Evolutionary conservation across 208 protist genomes (phyloP), one percentile per base, ranked within the genome.

Genomic region (Sergeia podlipaevii): DNA sequence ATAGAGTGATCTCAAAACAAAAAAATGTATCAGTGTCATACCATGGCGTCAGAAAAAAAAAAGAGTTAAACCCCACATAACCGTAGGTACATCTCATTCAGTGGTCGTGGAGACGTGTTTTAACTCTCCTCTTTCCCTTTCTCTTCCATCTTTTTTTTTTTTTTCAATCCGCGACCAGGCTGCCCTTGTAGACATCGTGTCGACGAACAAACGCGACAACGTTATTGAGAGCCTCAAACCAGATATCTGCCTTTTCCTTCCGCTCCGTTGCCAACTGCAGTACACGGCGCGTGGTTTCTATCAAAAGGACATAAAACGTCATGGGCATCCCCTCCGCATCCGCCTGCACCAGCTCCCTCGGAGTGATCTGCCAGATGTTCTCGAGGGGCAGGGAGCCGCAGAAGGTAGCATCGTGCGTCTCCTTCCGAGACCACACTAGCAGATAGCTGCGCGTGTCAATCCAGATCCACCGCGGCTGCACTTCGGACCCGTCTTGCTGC

Each of bases 201-300:
- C 71, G 59, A n/a, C 69, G 66, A 10, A 93, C 67, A 37, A 89
- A 89, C 2, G 59, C 59, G 56, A 90, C 42, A 34, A 94, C 69
- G 34, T 91, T 89, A 38, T 73, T 84, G 42, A 94, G 53, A 28
- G 80, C 86, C 65, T 91, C 82, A 44, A 72, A 89, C 83, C 86
- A 94, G 15, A 61, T 63, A 48, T 94, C 75, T 8, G 68, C 77
- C 52, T 94, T 91, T 28, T 72, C 57, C 30, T 60, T 56, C 49
- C 70, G 60, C 66, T 90, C 75, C 17, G 82, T 94, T 21, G 69
- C 77, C n/a, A 94, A 30, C 72, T 88, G 77, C 55, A 94, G 41
- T 10, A 86, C 59, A 20, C 82, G 70, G 45, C 62, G 74, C 33
- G 70, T 64, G 11, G 80, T 84, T 54, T 89, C 66, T 30, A 94